Conservation (phyloP, 2,329 filamentous ascomycete species). For the Emergomyces orientalis region DNA sequence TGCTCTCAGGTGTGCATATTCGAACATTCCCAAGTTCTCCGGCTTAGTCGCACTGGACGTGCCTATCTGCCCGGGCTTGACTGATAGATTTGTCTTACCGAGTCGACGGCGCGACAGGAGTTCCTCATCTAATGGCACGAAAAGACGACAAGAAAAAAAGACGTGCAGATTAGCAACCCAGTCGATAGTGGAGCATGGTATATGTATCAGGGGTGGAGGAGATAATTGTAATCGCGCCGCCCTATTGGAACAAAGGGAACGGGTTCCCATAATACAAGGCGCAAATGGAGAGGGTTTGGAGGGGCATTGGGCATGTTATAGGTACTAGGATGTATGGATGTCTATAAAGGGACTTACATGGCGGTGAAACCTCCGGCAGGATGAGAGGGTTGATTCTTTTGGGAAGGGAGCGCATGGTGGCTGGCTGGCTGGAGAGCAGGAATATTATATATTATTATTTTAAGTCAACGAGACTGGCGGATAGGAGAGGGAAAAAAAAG, state of each 20-base stretch:
- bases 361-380: conserved; percentile 33
- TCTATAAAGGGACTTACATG: conserved; percentile 32
- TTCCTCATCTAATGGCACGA: conserved; percentile 49
- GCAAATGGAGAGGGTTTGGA: conserved; percentile 8
- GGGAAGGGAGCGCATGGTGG: conserved; percentile 39
- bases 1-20: conserved; percentile 91
- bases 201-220: background rate
- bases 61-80: conserved; percentile 67
- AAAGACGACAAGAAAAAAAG: conserved; percentile 10
- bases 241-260: background rate
- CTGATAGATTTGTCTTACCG: conserved; percentile 81
- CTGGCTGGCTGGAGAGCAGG: background rate
- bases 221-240: background rate
- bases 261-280: background rate
- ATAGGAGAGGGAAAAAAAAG: conserved; percentile 4
- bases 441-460: background rate
- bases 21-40: conserved; percentile 71
- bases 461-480: conserved; percentile 9
- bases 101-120: conserved; percentile 77
- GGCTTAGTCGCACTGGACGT: conserved; percentile 62
- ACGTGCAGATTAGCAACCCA: background rate
- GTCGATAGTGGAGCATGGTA: background rate
- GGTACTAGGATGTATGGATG: background rate
- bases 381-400: conserved; percentile 40
- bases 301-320: background rate